These are phyloP conservation scores for Sugiyamaella lignohabitans DNA, from an alignment of 805 yeast genomes.

Conservation along the genomic window DNA sequence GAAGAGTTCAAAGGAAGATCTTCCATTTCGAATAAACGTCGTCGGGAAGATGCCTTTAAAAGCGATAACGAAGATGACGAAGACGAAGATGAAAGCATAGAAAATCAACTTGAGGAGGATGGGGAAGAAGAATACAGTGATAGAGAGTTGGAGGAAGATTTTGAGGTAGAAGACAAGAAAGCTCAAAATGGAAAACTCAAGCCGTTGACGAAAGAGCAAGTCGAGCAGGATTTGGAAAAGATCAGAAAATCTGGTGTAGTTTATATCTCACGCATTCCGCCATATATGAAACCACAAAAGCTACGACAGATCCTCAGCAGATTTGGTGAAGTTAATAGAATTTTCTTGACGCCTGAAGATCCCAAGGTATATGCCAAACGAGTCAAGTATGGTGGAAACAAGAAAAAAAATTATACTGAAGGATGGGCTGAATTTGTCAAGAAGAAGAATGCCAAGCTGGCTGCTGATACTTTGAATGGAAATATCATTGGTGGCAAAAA, in stretches of 20 bases:
- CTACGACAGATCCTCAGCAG: constrained; percentile 70
- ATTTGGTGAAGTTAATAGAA: constrained; percentile 83
- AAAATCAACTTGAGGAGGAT: constrained; percentile 5
- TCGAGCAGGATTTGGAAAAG: constrained; percentile 35
- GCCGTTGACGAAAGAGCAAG: constrained; percentile 30
- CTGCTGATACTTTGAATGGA: constrained; percentile 81
- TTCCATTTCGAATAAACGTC: constrained; percentile 6
- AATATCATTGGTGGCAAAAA: constrained; percentile 89
- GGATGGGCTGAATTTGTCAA: constrained; percentile 94
- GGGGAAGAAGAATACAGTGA: constrained; percentile 17
- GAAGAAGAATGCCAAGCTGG: constrained; percentile 81
- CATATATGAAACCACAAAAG: constrained; percentile 94
- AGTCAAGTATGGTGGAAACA: constrained; percentile 85
- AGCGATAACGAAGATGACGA: constrained; percentile 11
- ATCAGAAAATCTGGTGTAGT: constrained; percentile 81
- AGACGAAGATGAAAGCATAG: constrained; percentile 13
- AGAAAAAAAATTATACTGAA: constrained; percentile 78
- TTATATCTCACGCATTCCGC: constrained; percentile 87
- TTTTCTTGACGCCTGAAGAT: constrained; percentile 84
- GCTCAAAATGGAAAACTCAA: constrained; percentile 12
- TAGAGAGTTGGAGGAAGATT: constrained; percentile 15
- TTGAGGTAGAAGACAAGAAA: constrained; percentile 4
- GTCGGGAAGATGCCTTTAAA: constrained; percentile 7
- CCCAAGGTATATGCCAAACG: constrained; percentile 55
- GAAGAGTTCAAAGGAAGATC: constrained; percentile 14